Percentiles rank a stretch among this genome's conserved stretches.
Evolutionary conservation across 208 protist species (phyloP).

Genomic region (Acanthamoeba rhysodes): DNA sequence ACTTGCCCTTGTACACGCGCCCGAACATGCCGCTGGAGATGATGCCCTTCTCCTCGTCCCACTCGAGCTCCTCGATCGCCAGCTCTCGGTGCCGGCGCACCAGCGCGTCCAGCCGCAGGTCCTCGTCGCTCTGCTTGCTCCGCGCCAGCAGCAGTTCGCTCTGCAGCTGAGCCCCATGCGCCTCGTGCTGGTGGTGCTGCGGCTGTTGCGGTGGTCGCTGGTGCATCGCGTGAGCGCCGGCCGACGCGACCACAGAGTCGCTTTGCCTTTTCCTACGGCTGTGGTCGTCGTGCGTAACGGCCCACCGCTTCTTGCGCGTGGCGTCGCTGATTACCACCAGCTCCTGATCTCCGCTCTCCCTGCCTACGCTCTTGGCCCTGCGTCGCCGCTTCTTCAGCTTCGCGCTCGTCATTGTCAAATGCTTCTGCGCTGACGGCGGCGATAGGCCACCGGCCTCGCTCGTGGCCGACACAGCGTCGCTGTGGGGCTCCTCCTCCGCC

Average conservation of each 20-base stretch:
- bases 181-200: too few species aligned
- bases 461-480: too few species aligned
- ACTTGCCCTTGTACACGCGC: slow-evolving; percentile 27
- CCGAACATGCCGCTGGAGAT: slow-evolving; percentile 45
- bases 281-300: background rate
- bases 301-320: background rate
- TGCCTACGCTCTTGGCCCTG: background rate
- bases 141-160: background rate
- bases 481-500: background rate
- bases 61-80: slow-evolving; percentile 20
- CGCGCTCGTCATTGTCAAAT: background rate
- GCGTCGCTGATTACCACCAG: background rate
- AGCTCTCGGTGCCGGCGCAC: slow-evolving; percentile 6
- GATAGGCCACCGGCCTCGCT: too few species aligned
- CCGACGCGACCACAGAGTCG: too few species aligned
- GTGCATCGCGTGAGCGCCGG: background rate
- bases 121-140: background rate
- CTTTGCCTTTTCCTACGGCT: too few species aligned
- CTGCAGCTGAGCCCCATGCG: too few species aligned
- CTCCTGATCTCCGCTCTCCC: background rate
- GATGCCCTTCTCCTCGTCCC: slow-evolving; percentile 18
- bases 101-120: background rate
- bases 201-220: background rate
- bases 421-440: background rate
- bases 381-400: background rate